phyloP scores from a whole-genome alignment of 2,329 filamentous ascomycete genomes.

The Fusarium sp. region DNA sequence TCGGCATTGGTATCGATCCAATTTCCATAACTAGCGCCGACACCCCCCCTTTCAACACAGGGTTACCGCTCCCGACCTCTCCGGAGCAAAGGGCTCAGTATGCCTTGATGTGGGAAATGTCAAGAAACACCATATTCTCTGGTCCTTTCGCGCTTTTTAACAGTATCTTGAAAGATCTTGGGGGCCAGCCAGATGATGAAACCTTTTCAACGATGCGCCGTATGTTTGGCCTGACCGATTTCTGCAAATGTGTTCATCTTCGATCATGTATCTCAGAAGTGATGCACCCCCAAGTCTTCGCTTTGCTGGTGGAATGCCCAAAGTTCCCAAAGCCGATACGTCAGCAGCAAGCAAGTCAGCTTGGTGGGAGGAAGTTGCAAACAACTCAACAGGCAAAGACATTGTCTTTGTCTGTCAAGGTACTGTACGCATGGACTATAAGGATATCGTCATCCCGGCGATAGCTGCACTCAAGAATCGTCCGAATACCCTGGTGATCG shows the following conservation, averaged over 20 bases:
- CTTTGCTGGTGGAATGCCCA: slow-evolving; percentile 6
- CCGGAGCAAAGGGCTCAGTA: background rate
- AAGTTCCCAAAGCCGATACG: background rate
- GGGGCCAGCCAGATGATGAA: background rate
- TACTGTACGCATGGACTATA: slow-evolving; percentile 16
- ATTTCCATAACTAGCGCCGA: slow-evolving; percentile 3
- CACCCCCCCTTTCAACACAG: background rate
- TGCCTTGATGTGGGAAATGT: background rate
- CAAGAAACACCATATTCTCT: too few relatives aligned
- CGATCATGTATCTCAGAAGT: slow-evolving; percentile 16
- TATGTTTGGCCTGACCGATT: slow-evolving; percentile 15
- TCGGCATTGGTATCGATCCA: slow-evolving; percentile 7
- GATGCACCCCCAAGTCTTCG: slow-evolving; percentile 11
- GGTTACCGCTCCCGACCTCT: background rate
- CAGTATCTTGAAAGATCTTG: background rate
- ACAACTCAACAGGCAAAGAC: background rate
- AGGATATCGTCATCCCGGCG: slow-evolving; percentile 9
- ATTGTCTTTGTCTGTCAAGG: slow-evolving; percentile 22
- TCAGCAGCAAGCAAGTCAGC: background rate
- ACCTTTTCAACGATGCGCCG: slow-evolving; percentile 8
- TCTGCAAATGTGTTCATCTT: slow-evolving; percentile 15
- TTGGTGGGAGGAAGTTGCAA: slow-evolving; percentile 5
- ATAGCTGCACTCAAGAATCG: slow-evolving; percentile 11
- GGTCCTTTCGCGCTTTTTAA: background rate
- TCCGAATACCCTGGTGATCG: slow-evolving; percentile 3